Conservation (phyloP, 2,329 filamentous ascomycete genomes). For the Anisogramma anomala region DNA sequence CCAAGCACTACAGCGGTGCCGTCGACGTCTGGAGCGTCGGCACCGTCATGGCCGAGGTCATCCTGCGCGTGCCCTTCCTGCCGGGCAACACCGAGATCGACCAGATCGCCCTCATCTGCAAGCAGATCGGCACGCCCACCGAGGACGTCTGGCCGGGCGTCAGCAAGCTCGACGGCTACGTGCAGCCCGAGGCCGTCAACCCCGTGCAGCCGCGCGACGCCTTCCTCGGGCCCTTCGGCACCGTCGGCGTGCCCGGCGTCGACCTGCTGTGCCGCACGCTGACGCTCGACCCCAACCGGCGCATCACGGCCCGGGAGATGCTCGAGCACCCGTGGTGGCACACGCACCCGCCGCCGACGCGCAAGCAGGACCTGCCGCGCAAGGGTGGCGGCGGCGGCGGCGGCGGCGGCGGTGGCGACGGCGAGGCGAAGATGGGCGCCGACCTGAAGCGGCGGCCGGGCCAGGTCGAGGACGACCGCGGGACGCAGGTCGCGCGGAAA, state of each 20-base stretch:
- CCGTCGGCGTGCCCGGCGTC: slow-evolving; percentile 69
- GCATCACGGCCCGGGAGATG: slow-evolving; percentile 66
- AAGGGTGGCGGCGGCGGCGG: slow-evolving; percentile 59
- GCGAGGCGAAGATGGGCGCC: slow-evolving; percentile 63
- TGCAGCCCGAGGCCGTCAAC: slow-evolving; percentile 47
- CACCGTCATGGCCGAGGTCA: slow-evolving; percentile 82
- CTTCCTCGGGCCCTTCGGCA: slow-evolving; percentile 67
- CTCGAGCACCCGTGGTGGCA: slow-evolving; percentile 81
- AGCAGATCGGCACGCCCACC: slow-evolving; percentile 77
- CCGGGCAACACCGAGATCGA: slow-evolving; percentile 76
- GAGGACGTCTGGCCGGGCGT: slow-evolving; percentile 96
- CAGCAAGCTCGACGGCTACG: slow-evolving; percentile 65
- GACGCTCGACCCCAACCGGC: slow-evolving; percentile 71
- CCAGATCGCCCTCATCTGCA: slow-evolving; percentile 74
- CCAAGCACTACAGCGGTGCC: slow-evolving; percentile 75
- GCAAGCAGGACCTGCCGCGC: slow-evolving; percentile 67
- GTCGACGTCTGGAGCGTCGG: slow-evolving; percentile 94
- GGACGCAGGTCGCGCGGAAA: slow-evolving; percentile 69
- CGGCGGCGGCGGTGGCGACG: slow-evolving; percentile 55
- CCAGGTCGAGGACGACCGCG: slow-evolving; percentile 55
- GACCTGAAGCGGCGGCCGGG: slow-evolving; percentile 71
- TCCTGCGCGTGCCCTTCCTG: slow-evolving; percentile 72
- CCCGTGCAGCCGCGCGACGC: slow-evolving; percentile 56
- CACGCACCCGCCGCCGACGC: slow-evolving; percentile 69
- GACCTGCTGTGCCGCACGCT: slow-evolving; percentile 82